Conservation (phyloP, 1,284 basidiomycete genomes). For the Fistulina hepatica region DNA sequence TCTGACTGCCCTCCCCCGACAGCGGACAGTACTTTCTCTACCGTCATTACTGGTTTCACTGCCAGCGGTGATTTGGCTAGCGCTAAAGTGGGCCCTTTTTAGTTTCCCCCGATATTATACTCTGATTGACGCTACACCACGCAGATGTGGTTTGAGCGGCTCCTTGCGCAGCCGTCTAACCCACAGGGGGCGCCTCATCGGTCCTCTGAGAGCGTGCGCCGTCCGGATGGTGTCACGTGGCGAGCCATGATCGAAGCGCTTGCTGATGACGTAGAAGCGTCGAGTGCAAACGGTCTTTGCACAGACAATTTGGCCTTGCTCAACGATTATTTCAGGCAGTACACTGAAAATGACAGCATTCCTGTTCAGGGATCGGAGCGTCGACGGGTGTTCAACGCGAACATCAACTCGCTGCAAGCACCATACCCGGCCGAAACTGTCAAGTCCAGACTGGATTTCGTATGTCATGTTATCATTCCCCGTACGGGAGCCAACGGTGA, state of each 20-base stretch:
- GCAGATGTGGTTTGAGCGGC: conserved; percentile 12
- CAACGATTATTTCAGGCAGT: conserved; percentile 9
- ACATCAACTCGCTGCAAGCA: conserved; percentile 6
- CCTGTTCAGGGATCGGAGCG: conserved; percentile 26
- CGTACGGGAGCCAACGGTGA: no score
- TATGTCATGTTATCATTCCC: no score
- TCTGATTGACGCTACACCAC: conserved; percentile 27
- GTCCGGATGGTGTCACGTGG: conserved; percentile 12
- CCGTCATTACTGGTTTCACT: conserved; percentile 61
- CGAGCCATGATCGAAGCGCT: conserved; percentile 11
- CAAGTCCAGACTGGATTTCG: no score
- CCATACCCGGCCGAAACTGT: no score
- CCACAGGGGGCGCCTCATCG: conserved; percentile 15
- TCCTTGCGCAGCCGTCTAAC: conserved; percentile 7
- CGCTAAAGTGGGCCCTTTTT: no score
- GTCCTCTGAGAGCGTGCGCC: conserved; percentile 16
- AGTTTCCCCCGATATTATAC: conserved; percentile 57
- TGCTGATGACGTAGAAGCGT: conserved; percentile 9
- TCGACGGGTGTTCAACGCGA: conserved; percentile 31
- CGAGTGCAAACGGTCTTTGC: no score
- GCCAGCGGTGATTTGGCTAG: conserved; percentile 48
- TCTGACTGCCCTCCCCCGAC: conserved; percentile 53
- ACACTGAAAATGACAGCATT: conserved; percentile 13
- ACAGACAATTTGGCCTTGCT: conserved; percentile 11
- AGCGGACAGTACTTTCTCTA: conserved; percentile 50